Conservation (phyloP, 2,329 filamentous ascomycete genomes). For the Rachicladosporium sp. region DNA sequence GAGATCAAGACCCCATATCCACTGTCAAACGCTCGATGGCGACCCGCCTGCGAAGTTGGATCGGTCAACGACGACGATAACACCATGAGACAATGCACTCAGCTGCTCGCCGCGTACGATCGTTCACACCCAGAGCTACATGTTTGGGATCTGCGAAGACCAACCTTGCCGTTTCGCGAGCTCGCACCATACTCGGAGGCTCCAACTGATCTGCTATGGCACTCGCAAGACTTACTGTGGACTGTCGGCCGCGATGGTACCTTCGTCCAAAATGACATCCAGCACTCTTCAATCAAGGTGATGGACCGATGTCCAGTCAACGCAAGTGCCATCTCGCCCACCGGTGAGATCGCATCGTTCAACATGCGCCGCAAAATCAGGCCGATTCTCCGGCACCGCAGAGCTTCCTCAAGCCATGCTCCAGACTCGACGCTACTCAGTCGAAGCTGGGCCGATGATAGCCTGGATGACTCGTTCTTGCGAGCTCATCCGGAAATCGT, state of each 20-base stretch:
- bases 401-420: conserved; percentile 7
- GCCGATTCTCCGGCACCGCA: no score
- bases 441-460: conserved; percentile 42
- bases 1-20: conserved; percentile 49
- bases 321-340: conserved; percentile 44
- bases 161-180: conserved; percentile 49
- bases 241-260: conserved; percentile 49
- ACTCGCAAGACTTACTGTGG: conserved; percentile 52
- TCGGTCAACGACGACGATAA: conserved; percentile 38
- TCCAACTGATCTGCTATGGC: conserved; percentile 50
- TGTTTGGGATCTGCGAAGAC: conserved; percentile 52
- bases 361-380: background rate
- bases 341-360: conserved; percentile 37
- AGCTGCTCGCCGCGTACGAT: conserved; percentile 51
- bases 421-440: conserved; percentile 25
- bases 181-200: conserved; percentile 43
- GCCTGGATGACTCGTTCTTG: conserved; percentile 44
- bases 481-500: conserved; percentile 21
- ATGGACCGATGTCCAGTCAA: conserved; percentile 40
- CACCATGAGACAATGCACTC: conserved; percentile 45
- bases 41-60: conserved; percentile 41
- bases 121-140: conserved; percentile 49
- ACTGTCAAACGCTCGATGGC: conserved; percentile 51
- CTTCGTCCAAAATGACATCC: conserved; percentile 51
- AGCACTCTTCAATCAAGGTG: conserved; percentile 43